A percentile compares a stretch with the other conserved stretches of the same genome.
Evolutionary conservation across 345 rosid genomes (phyloP).

Genomic region (Acer saccharum): DNA sequence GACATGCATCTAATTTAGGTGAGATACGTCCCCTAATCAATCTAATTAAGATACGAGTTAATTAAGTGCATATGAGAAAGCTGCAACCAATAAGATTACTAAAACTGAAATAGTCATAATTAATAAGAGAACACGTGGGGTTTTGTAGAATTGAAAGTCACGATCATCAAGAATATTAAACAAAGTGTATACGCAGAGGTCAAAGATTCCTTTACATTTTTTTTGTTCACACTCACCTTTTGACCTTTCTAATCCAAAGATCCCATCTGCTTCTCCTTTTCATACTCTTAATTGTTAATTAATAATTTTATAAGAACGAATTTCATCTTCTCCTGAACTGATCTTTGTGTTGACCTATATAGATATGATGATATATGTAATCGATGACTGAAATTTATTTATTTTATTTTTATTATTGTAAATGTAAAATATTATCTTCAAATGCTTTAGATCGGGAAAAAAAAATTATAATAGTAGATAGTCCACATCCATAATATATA

Average conservation of each 20-base stretch:
- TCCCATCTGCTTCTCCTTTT: background rate
- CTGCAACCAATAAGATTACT: background rate
- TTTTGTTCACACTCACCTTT: constrained; percentile 1
- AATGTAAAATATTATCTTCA: too few relatives aligned
- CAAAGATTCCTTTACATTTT: background rate
- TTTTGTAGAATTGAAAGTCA: background rate
- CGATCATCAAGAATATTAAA: background rate
- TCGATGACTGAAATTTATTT: too few relatives aligned
- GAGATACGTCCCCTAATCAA: background rate
- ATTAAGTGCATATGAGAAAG: background rate
- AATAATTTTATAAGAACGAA: too few relatives aligned
- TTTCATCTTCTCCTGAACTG: accelerated
- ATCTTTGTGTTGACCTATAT: too few relatives aligned
- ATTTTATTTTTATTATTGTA: too few relatives aligned
- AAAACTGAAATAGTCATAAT: background rate
- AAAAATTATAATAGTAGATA: too few relatives aligned
- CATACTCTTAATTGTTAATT: background rate
- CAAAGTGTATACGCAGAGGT: background rate
- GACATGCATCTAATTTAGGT: background rate
- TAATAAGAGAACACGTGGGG: background rate
- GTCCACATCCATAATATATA: too few relatives aligned
- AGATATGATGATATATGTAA: too few relatives aligned
- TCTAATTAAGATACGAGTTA: background rate
- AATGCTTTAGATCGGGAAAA: too few relatives aligned
- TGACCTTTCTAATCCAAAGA: background rate